phyloP scores from a whole-genome alignment of 2,329 filamentous ascomycete genomes.

The Aspergillus fructus region DNA sequence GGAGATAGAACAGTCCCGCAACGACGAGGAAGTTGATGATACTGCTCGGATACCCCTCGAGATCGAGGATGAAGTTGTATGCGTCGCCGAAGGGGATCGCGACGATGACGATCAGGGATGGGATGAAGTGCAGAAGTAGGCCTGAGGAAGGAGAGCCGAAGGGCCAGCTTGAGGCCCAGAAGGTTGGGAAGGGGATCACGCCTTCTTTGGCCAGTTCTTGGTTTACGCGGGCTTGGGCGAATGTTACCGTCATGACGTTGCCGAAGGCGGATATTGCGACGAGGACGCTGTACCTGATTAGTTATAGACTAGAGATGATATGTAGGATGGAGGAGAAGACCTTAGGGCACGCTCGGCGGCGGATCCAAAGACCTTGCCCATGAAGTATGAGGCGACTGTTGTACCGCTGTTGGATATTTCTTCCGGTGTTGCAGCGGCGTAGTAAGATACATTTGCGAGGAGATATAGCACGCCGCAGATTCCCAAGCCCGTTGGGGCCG shows the following conservation, averaged over 20 bases:
- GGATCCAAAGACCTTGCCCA: conserved; percentile 4
- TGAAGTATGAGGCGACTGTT: conserved; percentile 3
- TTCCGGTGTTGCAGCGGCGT: not conserved
- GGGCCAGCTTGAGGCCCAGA: conserved; percentile 24
- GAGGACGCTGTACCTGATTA: not conserved
- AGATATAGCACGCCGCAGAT: conserved; percentile 53
- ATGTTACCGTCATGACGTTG: conserved; percentile 22
- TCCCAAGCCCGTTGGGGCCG: conserved; percentile 52
- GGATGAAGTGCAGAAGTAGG: conserved; percentile 18
- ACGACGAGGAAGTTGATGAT: conserved; percentile 7
- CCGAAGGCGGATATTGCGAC: conserved; percentile 25
- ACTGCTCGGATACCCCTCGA: conserved; percentile 2
- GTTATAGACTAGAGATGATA: too few relatives aligned
- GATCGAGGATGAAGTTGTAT: conserved; percentile 23
- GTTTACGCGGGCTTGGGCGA: conserved; percentile 19
- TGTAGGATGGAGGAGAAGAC: not conserved
- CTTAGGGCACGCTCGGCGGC: not conserved
- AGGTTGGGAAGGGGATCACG: conserved; percentile 22
- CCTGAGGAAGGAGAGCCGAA: conserved; percentile 21
- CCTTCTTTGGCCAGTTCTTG: conserved; percentile 27
- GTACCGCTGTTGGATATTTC: conserved; percentile 2
- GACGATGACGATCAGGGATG: conserved; percentile 24
- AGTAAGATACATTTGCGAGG: conserved; percentile 55
- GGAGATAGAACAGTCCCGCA: not conserved
- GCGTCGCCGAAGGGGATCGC: conserved; percentile 24